These are phyloP conservation scores for Leucosporidium creatinivorum DNA, from an alignment of 768 basidiomycete species.

Conservation along the genomic window DNA sequence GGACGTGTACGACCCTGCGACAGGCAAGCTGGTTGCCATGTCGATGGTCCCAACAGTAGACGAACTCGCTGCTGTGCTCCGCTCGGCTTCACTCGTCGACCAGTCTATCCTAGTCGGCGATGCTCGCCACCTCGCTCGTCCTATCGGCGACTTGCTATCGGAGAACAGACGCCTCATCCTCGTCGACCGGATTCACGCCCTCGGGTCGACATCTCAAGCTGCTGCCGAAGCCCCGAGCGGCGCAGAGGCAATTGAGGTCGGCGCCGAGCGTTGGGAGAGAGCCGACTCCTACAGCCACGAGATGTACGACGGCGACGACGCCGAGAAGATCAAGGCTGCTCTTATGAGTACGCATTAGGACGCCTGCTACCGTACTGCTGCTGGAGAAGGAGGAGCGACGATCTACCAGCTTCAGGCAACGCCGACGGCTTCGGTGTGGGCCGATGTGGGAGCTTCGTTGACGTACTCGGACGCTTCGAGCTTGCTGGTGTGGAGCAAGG, in stretches of 20 bases:
- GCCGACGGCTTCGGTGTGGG: constrained; percentile 15
- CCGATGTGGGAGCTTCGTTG: constrained; percentile 9
- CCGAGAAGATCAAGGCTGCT: not conserved
- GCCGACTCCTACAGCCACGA: constrained; percentile 10
- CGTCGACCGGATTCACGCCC: no score
- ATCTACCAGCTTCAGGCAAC: constrained; percentile 15
- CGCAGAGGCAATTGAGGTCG: not conserved
- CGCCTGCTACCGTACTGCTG: not conserved
- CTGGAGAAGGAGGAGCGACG: constrained; percentile 1
- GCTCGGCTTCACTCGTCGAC: no score
- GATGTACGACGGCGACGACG: constrained; percentile 10
- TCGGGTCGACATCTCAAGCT: no score
- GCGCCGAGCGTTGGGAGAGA: constrained; percentile 1
- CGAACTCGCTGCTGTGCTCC: no score
- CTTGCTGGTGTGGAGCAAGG: constrained; percentile 5
- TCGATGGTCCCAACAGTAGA: no score
- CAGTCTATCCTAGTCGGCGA: no score
- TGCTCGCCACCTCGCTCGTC: no score
- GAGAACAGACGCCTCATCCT: no score
- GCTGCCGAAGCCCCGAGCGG: no score
- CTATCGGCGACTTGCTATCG: no score
- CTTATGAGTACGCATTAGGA: constrained; percentile 1
- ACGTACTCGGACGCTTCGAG: constrained; percentile 9
- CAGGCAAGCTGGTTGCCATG: no score
- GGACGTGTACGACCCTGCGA: no score